phyloP scores from a whole-genome alignment of 2,329 filamentous ascomycete genomes.

The Fusarium virguliforme region DNA sequence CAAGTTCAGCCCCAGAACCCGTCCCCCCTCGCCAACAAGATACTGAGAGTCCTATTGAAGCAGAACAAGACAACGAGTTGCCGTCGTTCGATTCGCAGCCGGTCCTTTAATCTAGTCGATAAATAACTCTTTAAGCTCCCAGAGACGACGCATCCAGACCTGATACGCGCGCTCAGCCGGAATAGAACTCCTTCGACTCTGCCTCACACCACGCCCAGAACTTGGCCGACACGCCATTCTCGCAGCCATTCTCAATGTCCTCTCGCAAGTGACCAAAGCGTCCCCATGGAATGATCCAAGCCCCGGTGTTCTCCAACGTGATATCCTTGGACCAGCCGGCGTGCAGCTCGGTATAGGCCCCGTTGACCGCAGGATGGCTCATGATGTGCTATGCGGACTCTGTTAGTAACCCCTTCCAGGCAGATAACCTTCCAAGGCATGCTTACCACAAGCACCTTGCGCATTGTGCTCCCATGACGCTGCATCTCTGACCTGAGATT shows the following conservation, averaged over 20 bases:
- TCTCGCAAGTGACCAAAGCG: neutral
- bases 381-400: neutral
- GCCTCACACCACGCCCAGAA: neutral
- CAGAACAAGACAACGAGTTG: neutral
- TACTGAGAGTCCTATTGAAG: neutral
- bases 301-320: neutral
- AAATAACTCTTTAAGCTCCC: neutral
- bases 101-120: no score
- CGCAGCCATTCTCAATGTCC: neutral
- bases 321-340: neutral
- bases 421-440: neutral
- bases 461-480: neutral
- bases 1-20: no score
- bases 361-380: neutral
- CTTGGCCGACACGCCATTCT: neutral
- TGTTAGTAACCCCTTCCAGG: neutral
- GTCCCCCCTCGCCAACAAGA: no score
- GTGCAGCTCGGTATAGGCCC: neutral
- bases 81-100: neutral
- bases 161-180: neutral
- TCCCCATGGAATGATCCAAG: neutral
- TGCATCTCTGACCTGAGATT: conserved; percentile 5
- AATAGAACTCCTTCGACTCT: neutral
- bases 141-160: neutral
- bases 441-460: neutral